phyloP scores from a whole-genome alignment of 2,329 filamentous ascomycete genomes.

The Cladosporium sp. region DNA sequence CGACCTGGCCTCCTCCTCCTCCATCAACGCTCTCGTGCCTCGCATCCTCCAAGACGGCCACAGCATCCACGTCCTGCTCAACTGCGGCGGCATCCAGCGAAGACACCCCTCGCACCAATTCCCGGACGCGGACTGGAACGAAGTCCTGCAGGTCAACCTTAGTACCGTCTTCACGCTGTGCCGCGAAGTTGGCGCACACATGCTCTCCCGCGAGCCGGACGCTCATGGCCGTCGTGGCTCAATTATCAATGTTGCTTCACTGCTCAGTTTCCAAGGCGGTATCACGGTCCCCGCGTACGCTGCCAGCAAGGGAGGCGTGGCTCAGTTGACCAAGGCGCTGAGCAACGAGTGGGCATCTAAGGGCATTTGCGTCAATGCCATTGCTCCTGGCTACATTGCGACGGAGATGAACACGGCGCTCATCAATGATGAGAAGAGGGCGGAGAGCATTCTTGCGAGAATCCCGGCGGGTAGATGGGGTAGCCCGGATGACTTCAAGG shows the following conservation, averaged over 20 bases:
- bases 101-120: slow-evolving; percentile 26
- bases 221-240: slow-evolving; percentile 18
- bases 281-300: slow-evolving; percentile 83
- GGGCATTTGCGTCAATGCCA: slow-evolving; percentile 78
- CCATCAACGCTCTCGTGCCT: slow-evolving; percentile 59
- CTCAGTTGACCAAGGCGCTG: slow-evolving; percentile 77
- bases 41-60: slow-evolving; percentile 23
- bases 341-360: slow-evolving; percentile 77
- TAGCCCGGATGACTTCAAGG: slow-evolving; percentile 79
- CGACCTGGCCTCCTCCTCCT: slow-evolving; percentile 60
- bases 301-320: slow-evolving; percentile 77
- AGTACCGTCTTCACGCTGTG: slow-evolving; percentile 73
- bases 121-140: slow-evolving; percentile 27
- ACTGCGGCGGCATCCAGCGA: slow-evolving; percentile 28
- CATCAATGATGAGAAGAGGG: slow-evolving; percentile 63
- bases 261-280: slow-evolving; percentile 22
- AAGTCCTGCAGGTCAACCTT: slow-evolving; percentile 25
- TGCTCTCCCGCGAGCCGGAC: slow-evolving; percentile 25
- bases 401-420: slow-evolving; percentile 87
- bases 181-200: slow-evolving; percentile 39
- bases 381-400: slow-evolving; percentile 81
- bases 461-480: slow-evolving; percentile 86
- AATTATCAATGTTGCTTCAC: slow-evolving; percentile 26
- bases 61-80: slow-evolving; percentile 26
- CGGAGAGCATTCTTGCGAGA: slow-evolving; percentile 67